These are phyloP conservation scores for Pythium scleroteichum DNA, from an alignment of 352 stramenopile species.

Conservation along the genomic window DNA sequence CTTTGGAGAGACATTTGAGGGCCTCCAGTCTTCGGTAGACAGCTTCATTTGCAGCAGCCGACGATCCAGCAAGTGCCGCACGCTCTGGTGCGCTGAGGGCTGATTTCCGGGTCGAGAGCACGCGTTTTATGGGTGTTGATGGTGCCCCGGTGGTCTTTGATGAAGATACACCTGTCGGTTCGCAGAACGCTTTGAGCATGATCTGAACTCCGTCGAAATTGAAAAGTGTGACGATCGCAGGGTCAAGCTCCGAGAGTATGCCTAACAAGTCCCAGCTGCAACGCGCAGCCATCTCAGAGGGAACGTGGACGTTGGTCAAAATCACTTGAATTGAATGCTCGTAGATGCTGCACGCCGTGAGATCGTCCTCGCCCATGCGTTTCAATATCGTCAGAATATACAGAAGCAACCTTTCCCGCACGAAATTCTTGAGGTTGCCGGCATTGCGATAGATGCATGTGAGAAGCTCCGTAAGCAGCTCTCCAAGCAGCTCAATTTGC, in stretches of 20 bases:
- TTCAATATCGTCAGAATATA: constrained; percentile 59
- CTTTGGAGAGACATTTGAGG: constrained; percentile 70
- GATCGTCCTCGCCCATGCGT: constrained; percentile 47
- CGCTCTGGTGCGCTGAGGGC: constrained; percentile 16
- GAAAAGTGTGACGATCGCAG: constrained; percentile 59
- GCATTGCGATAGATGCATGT: constrained; percentile 45
- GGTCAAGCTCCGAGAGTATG: constrained; percentile 53
- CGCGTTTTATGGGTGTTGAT: constrained; percentile 9
- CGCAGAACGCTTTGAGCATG: constrained; percentile 54
- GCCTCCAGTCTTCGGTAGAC: constrained; percentile 47
- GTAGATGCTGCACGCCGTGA: constrained; percentile 48
- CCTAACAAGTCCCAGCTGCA: constrained; percentile 62
- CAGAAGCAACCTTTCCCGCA: constrained; percentile 50
- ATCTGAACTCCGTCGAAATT: constrained; percentile 60
- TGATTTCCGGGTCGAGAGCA: constrained; percentile 23
- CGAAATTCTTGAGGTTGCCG: constrained; percentile 31
- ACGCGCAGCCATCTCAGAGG: constrained; percentile 33
- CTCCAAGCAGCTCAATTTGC: constrained; percentile 36
- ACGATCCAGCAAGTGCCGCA: constrained; percentile 11
- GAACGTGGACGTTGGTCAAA: constrained; percentile 39
- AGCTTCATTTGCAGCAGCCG: constrained; percentile 1
- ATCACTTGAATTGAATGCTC: constrained; percentile 62
- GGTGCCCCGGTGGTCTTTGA: background rate
- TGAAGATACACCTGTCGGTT: constrained; percentile 7
- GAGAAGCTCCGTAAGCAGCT: constrained; percentile 42